A percentile compares a stretch with the other conserved stretches of the same genome.
Conservation (phyloP, 2,329 filamentous ascomycete species). For the Aurifilum marmelostoma region DNA sequence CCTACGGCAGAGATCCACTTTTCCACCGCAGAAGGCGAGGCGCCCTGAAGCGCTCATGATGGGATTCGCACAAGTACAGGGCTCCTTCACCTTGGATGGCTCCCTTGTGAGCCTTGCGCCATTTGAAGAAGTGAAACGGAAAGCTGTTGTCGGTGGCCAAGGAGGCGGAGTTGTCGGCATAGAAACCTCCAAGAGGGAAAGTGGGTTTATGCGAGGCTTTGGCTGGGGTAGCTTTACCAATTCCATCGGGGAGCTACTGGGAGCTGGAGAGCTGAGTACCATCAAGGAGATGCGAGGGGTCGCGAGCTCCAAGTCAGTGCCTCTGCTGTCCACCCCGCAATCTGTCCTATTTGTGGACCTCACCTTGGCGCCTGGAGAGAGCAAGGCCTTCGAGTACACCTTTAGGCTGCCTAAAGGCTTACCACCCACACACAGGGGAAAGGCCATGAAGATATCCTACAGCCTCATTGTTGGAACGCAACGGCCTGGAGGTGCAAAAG, state of each 20-base stretch:
- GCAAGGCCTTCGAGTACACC: constrained; percentile 81
- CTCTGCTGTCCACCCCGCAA: constrained; percentile 91
- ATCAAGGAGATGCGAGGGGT: constrained; percentile 94
- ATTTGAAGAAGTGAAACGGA: constrained; percentile 95
- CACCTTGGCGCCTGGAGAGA: constrained; percentile 84
- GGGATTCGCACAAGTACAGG: constrained; percentile 94
- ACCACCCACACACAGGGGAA: constrained; percentile 89
- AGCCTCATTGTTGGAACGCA: constrained; percentile 91
- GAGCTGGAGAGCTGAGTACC: constrained; percentile 83
- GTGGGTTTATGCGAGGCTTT: constrained; percentile 79
- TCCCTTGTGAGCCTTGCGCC: constrained; percentile 86
- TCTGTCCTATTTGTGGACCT: constrained; percentile 95
- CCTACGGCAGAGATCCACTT: constrained; percentile 50
- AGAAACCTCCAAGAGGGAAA: constrained; percentile 72
- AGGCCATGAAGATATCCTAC: constrained; percentile 92
- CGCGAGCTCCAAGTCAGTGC: constrained; percentile 83
- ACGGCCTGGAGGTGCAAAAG: constrained; percentile 74
- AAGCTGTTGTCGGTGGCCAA: constrained; percentile 85
- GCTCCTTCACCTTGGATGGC: constrained; percentile 88
- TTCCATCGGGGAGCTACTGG: constrained; percentile 85
- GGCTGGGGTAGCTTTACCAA: constrained; percentile 89
- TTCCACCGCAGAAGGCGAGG: constrained; percentile 48
- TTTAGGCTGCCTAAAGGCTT: constrained; percentile 85
- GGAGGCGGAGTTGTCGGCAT: constrained; percentile 85
- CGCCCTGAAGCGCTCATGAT: constrained; percentile 87